Percentiles rank a stretch among this genome's conserved stretches.
phyloP scores from a whole-genome alignment of 2,329 filamentous ascomycete genomes.

The Diaporthe amygdali region DNA sequence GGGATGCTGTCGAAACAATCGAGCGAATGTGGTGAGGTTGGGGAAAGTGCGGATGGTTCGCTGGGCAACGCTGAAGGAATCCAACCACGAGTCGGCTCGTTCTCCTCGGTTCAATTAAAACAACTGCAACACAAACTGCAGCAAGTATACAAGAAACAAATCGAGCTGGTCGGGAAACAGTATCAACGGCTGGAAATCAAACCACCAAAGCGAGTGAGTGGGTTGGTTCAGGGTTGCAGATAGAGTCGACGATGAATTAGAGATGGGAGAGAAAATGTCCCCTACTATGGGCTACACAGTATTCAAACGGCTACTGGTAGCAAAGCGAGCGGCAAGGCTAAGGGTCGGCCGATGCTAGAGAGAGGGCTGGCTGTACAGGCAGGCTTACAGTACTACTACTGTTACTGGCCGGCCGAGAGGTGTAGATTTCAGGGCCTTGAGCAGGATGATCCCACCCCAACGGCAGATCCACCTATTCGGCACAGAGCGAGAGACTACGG shows the following conservation, averaged over 20 bases:
- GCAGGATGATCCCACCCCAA: constrained; percentile 11
- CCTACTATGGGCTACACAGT: not conserved
- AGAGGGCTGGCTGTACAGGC: not conserved
- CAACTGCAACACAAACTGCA: not conserved
- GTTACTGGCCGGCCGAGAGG: constrained; percentile 4
- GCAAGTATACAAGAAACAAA: constrained; percentile 24
- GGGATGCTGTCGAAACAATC: not conserved
- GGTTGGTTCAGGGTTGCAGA: constrained; percentile 30
- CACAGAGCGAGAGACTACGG: constrained; percentile 18
- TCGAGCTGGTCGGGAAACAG: constrained; percentile 27
- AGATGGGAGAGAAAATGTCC: constrained; percentile 25
- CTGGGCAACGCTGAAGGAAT: constrained; percentile 31
- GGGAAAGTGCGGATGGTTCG: constrained; percentile 31
- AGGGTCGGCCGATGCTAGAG: not conserved
- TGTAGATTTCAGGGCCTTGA: constrained; percentile 10
- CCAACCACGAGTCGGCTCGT: constrained; percentile 19
- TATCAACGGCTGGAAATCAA: constrained; percentile 44
- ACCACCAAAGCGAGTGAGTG: constrained; percentile 67
- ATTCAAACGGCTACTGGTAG: constrained; percentile 1
- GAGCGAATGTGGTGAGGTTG: constrained; percentile 6
- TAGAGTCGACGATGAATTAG: constrained; percentile 6
- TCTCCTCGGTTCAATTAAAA: constrained; percentile 21
- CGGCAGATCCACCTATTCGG: constrained; percentile 1
- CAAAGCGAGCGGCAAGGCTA: constrained; percentile 7
- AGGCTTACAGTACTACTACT: too few species aligned